Evolutionary conservation across 2,329 filamentous ascomycete genomes (phyloP).

Genomic region (Akanthomyces uredinophilus): DNA sequence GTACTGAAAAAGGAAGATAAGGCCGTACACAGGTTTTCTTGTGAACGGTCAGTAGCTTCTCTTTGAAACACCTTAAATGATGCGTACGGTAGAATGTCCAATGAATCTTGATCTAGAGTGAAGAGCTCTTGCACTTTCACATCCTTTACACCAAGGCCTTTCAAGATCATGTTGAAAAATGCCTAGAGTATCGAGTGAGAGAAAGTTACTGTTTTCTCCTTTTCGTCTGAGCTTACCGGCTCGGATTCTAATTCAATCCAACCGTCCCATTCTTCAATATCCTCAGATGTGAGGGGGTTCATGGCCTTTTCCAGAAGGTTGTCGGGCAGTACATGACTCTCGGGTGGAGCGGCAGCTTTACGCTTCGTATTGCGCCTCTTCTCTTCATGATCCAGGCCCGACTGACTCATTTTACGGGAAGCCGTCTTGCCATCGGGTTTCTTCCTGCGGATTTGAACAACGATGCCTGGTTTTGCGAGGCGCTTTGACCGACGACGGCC

Average conservation of each 20-base stretch:
- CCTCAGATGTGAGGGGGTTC: slow-evolving; percentile 42
- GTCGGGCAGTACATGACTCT: slow-evolving; percentile 27
- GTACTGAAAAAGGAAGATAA: slow-evolving; percentile 85
- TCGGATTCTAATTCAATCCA: slow-evolving; percentile 89
- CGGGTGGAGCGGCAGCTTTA: slow-evolving; percentile 33
- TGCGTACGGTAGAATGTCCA: slow-evolving; percentile 58
- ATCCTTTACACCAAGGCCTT: slow-evolving; percentile 68
- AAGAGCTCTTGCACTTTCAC: slow-evolving; percentile 74
- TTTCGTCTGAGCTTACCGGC: slow-evolving; percentile 53
- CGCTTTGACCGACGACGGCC: background rate
- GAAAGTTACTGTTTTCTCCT: background rate
- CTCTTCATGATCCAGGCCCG: slow-evolving; percentile 17
- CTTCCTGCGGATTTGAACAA: background rate
- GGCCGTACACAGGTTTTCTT: slow-evolving; percentile 70
- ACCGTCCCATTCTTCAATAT: slow-evolving; percentile 60
- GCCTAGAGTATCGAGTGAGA: slow-evolving; percentile 43
- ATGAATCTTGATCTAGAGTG: slow-evolving; percentile 60
- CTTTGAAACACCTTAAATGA: background rate
- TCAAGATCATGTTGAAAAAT: slow-evolving; percentile 81
- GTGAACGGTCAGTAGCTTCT: slow-evolving; percentile 14
- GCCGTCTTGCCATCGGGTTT: background rate
- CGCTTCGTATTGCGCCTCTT: slow-evolving; percentile 39
- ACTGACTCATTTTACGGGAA: background rate
- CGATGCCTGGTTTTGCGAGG: background rate
- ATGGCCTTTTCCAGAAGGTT: slow-evolving; percentile 43